These are phyloP conservation scores for Gracilaria gracilis DNA, from an alignment of 23 red algal species.

Conservation along the genomic window DNA sequence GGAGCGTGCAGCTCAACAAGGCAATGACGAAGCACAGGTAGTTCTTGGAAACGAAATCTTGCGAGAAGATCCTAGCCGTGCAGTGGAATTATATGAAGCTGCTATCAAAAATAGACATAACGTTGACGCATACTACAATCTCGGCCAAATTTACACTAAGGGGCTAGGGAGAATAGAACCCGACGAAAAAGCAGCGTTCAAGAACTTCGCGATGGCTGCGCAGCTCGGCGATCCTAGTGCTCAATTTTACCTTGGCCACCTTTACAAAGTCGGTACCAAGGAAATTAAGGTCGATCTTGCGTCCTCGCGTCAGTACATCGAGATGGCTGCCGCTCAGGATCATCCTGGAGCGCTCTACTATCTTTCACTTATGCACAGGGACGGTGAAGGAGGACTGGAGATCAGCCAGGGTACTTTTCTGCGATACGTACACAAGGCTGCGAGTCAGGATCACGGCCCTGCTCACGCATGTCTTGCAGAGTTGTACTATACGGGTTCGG, in stretches of 20 bases:
- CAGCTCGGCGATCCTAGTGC: conserved; percentile 78
- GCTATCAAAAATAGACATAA: conserved; percentile 32
- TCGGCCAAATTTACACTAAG: conserved; percentile 63
- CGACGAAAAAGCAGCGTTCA: conserved; percentile 43
- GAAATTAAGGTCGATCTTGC: conserved; percentile 46
- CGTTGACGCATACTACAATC: conserved; percentile 60
- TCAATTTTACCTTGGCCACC: conserved; percentile 74
- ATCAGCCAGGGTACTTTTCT: conserved; percentile 47
- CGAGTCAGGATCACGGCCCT: conserved; percentile 50
- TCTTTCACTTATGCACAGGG: conserved; percentile 73
- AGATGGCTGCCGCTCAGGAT: conserved; percentile 59
- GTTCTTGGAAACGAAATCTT: conserved; percentile 53
- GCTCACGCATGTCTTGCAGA: conserved; percentile 74
- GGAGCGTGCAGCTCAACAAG: conserved; percentile 52
- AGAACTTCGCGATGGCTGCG: conserved; percentile 72
- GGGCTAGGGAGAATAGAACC: conserved; percentile 34
- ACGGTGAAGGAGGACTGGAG: conserved; percentile 65
- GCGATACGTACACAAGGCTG: conserved; percentile 55
- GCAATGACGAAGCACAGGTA: conserved; percentile 49
- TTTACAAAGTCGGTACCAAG: conserved; percentile 61
- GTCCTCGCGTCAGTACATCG: conserved; percentile 40
- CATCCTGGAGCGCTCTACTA: conserved; percentile 77
- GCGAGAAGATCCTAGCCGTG: conserved; percentile 41
- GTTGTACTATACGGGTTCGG: conserved; percentile 64
- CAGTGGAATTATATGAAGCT: conserved; percentile 50